Percentiles rank a stretch among this genome's conserved stretches.
Conservation (phyloP, 805 yeast genomes). For the Candida boidinii region DNA sequence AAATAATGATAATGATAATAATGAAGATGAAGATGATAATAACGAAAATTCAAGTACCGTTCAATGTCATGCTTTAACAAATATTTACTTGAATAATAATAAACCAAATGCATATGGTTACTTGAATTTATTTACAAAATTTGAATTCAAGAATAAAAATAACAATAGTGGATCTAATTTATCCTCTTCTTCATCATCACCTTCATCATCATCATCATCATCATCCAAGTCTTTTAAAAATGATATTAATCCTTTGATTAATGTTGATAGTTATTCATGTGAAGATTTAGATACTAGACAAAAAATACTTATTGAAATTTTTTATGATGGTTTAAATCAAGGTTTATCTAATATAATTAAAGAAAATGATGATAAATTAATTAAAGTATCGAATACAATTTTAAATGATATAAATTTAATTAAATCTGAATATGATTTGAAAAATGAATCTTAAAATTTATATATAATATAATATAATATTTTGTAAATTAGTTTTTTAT, state of each 20-base stretch:
- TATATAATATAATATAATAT: background rate
- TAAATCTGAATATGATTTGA: conserved; percentile 9
- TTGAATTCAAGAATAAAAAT: conserved; percentile 14
- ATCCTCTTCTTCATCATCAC: too few relatives aligned
- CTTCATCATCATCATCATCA: background rate
- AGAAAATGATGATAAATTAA: conserved; percentile 35
- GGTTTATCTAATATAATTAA: conserved; percentile 44
- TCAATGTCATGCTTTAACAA: conserved; percentile 38
- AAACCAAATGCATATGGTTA: conserved; percentile 58
- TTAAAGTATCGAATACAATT: conserved; percentile 8
- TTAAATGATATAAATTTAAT: conserved; percentile 10
- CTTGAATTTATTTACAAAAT: conserved; percentile 45
- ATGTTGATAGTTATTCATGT: conserved; percentile 38
- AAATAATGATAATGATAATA: background rate
- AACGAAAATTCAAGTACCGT: conserved; percentile 7
- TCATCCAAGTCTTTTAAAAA: conserved; percentile 2
- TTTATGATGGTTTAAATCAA: conserved; percentile 35
- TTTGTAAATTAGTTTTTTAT: background rate
- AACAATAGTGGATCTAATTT: conserved; percentile 6
- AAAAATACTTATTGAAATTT: conserved; percentile 44
- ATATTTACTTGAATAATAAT: conserved; percentile 43
- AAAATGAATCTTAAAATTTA: conserved; percentile 2
- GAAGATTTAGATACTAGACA: conserved; percentile 56
- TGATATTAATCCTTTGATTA: conserved; percentile 14
- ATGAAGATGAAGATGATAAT: conserved; percentile 1